Evolutionary conservation across 768 basidiomycete species (phyloP), one percentile per base, ranked within the genome.

Genomic region (Phlebiopsis flavidoalba): DNA sequence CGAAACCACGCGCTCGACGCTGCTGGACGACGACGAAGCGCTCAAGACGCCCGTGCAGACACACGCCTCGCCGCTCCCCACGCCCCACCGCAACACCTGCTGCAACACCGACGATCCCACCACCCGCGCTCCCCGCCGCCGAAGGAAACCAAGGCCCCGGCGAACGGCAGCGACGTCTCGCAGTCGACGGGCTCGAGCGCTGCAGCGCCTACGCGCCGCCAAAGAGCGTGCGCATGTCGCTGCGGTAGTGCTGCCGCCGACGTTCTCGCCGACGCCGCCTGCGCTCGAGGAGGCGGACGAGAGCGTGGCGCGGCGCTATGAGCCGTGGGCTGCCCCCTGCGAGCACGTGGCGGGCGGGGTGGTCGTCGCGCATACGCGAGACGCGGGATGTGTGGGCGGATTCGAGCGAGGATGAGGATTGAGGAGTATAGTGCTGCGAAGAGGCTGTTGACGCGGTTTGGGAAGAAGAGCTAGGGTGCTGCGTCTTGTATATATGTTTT

Each of bases 201-300:
- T 21, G 63, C 40, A 48, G 19, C n/a, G 15, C 65, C 74, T 12
- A 54, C 65, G 1, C 71, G 82, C 11, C 69, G 80, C 37, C n/a
- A n/a, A 93, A 93, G 73, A 91, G 89, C 66, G 91, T 93, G 36
- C 77, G 91, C 7, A 86, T 93, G 55, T 89, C 88, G 31, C 71
- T n/a, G n/a, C n/a, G n/a, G n/a, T n/a, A n/a, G n/a, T n/a, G n/a
- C n/a, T 92, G 40, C 80, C 85, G 48, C 91, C 91, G 10, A 89
- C 88, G 36, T 91, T 88, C 70, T 88, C 88, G 6, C 74, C 84
- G 0, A 81, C 89, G 1, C 88, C 90, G 8, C 88, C 87, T 43
- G 85, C 84, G 40, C 70, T 81, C 50, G 81, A 82, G 24, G 81
- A 83, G 7, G 78, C 75, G 1, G 71, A 71, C 26, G 74, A 71